Evolutionary conservation across 2,329 filamentous ascomycete genomes (phyloP).

Genomic region (Fusarium citri): DNA sequence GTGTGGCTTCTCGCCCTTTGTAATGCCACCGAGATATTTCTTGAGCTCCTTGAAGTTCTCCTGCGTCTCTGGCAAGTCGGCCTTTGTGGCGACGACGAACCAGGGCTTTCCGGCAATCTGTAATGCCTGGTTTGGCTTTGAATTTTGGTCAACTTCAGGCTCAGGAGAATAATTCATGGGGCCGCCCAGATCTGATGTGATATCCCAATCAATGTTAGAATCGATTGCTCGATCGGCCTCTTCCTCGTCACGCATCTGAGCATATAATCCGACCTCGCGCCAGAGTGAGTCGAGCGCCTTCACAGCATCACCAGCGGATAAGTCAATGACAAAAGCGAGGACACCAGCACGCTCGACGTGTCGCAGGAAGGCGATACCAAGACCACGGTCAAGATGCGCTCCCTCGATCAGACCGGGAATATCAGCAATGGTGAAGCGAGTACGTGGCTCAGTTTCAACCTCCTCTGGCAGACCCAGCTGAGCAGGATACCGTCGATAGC

Average conservation of each 20-base stretch:
- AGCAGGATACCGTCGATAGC: conserved; percentile 49
- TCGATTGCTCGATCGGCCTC: conserved; percentile 74
- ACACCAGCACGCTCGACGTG: conserved; percentile 95
- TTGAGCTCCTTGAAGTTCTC: conserved; percentile 79
- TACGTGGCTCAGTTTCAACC: conserved; percentile 68
- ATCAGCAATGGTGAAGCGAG: conserved; percentile 92
- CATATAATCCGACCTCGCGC: conserved; percentile 91
- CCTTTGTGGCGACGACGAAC: conserved; percentile 96
- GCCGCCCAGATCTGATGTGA: conserved; percentile 59
- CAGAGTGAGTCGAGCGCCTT: conserved; percentile 83
- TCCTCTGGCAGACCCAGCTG: conserved; percentile 56
- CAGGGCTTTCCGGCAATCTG: conserved; percentile 94
- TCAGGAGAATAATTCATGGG: conserved; percentile 43
- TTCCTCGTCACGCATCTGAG: conserved; percentile 78
- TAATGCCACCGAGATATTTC: conserved; percentile 76
- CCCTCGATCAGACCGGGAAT: conserved; percentile 94
- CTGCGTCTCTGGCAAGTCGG: conserved; percentile 82
- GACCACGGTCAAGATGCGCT: conserved; percentile 89
- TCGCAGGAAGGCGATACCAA: conserved; percentile 90
- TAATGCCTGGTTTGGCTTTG: conserved; percentile 54
- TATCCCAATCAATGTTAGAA: conserved; percentile 66
- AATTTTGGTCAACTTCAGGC: conserved; percentile 25
- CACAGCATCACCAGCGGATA: conserved; percentile 83
- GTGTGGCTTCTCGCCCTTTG: conserved; percentile 72
- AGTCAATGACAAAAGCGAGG: conserved; percentile 92